Evolutionary conservation across 2,329 filamentous ascomycete genomes (phyloP).

Genomic region (Hypoxylon sp.): DNA sequence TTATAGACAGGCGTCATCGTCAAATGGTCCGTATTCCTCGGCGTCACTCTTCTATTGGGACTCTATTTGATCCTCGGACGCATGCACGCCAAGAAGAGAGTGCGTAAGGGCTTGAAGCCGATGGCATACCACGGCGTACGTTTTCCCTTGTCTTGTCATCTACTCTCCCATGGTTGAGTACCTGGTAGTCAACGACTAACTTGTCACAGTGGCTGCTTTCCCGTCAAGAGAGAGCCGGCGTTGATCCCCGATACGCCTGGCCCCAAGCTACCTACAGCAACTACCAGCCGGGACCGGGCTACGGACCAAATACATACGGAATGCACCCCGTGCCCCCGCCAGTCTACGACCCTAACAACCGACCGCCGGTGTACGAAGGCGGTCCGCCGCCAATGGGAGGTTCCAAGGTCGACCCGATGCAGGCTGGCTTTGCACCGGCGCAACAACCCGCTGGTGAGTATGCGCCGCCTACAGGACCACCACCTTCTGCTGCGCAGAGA

Average conservation of each 20-base stretch:
- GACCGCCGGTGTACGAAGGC: conserved; percentile 68
- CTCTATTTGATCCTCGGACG: conserved; percentile 76
- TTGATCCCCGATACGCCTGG: conserved; percentile 65
- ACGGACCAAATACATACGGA: conserved; percentile 54
- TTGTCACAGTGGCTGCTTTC: conserved; percentile 65
- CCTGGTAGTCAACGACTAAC: conserved; percentile 12
- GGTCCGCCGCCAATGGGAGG: conserved; percentile 59
- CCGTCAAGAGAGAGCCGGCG: conserved; percentile 59
- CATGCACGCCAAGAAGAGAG: conserved; percentile 75
- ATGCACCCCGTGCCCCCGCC: conserved; percentile 69
- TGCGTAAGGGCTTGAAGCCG: conserved; percentile 74
- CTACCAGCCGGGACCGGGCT: conserved; percentile 55
- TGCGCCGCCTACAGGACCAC: conserved; percentile 64
- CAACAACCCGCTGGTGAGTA: conserved; percentile 53
- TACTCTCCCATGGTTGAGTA: not conserved
- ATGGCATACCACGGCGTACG: conserved; percentile 78
- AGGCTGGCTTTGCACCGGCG: conserved; percentile 55
- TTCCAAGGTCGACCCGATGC: conserved; percentile 67
- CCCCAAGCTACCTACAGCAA: conserved; percentile 57
- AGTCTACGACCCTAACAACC: conserved; percentile 69
- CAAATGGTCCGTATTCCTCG: conserved; percentile 78
- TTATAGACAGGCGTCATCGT: conserved; percentile 72
- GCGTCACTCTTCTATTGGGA: conserved; percentile 69
- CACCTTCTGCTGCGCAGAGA: conserved; percentile 55
- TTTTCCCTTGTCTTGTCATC: conserved; percentile 5